phyloP scores from a whole-genome alignment of 202 grass and related monocot species.

The Dendrocalamus latiflorus region DNA sequence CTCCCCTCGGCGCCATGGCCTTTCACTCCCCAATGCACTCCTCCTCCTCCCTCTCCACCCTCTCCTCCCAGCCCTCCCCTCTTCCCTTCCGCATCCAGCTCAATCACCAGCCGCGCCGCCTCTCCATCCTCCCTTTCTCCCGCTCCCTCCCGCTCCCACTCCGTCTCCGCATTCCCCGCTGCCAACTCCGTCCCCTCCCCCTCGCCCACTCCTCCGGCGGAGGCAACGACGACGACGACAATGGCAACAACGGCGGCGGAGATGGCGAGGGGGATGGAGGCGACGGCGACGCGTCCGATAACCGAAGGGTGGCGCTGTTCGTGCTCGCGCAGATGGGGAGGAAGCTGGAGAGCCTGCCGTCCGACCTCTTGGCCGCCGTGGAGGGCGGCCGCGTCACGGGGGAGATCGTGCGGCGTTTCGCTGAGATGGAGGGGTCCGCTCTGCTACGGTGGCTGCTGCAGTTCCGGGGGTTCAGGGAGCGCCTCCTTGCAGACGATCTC shows the following conservation, averaged over 20 bases:
- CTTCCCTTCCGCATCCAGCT: neutral
- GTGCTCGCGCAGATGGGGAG: conserved; percentile 52
- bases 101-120: neutral
- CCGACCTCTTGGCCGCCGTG: conserved; percentile 65
- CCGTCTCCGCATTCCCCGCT: conserved; percentile 26
- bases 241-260: neutral
- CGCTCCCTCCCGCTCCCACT: conserved; percentile 16
- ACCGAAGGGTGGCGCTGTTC: conserved; percentile 50
- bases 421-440: conserved; percentile 52
- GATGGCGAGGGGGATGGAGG: neutral
- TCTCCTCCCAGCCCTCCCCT: neutral
- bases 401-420: conserved; percentile 58
- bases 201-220: neutral
- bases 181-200: neutral
- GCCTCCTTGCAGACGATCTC: conserved; percentile 88
- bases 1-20: neutral
- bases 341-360: conserved; percentile 60
- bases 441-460: conserved; percentile 65
- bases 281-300: neutral
- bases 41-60: conserved; percentile 7
- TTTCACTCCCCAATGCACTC: conserved; percentile 21
- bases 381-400: conserved; percentile 58
- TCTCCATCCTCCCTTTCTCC: conserved; percentile 14
- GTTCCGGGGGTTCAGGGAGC: conserved; percentile 75
- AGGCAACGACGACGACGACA: neutral